These are phyloP conservation scores for Naganishia randhawae DNA, from an alignment of 768 basidiomycete genomes.

Conservation along the genomic window DNA sequence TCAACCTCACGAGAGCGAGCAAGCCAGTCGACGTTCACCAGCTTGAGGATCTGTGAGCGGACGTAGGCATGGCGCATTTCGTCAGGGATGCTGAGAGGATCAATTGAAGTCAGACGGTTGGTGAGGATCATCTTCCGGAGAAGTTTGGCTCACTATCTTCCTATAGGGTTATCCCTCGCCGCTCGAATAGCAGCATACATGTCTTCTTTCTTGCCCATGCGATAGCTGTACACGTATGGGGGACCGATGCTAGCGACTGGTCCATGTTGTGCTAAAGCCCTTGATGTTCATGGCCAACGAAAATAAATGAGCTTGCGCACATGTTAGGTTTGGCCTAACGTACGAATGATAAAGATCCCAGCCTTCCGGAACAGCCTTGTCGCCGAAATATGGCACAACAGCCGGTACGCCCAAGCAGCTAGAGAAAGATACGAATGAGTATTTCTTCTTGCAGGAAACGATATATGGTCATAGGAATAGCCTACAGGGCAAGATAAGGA, in stretches of 20 bases:
- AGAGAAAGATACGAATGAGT: neutral
- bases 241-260: constrained; percentile 42
- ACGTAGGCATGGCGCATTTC: constrained; percentile 38
- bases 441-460: neutral
- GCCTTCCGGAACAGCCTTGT: constrained; percentile 33
- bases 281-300: neutral
- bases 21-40: constrained; percentile 12
- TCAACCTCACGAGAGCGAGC: constrained; percentile 4
- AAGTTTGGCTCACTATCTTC: constrained; percentile 39
- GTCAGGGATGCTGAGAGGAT: constrained; percentile 38
- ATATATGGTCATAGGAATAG: neutral
- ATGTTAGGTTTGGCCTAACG: neutral
- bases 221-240: constrained; percentile 48
- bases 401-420: constrained; percentile 22
- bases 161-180: constrained; percentile 41
- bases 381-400: constrained; percentile 19
- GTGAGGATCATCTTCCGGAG: neutral
- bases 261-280: constrained; percentile 40
- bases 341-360: constrained; percentile 37
- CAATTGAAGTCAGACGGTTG: neutral
- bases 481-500: constrained; percentile 43
- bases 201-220: constrained; percentile 35
- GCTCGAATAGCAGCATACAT: constrained; percentile 34
- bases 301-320: neutral
- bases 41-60: constrained; percentile 5